phyloP scores from a whole-genome alignment of 306 rosid species.

The Rosa chinensis region DNA sequence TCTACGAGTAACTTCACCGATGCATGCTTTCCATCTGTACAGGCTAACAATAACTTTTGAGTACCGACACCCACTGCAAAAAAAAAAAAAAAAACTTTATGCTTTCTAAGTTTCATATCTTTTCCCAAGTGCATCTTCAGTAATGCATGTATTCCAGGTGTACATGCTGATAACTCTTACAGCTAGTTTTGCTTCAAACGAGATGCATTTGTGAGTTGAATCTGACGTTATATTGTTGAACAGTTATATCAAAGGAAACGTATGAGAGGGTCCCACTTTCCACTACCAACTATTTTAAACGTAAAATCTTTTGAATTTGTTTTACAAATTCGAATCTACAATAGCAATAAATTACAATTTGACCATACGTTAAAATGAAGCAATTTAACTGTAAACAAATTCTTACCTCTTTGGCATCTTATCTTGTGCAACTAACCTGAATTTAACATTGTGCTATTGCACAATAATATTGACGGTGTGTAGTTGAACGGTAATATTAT shows the following conservation, averaged over 20 bases:
- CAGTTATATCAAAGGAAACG: not conserved
- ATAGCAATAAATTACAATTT: not conserved
- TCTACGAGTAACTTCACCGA: not conserved
- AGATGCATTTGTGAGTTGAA: not conserved
- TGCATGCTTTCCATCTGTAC: not conserved
- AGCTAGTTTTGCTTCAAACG: not conserved
- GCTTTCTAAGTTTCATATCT: not conserved
- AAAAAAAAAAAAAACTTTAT: too few relatives aligned
- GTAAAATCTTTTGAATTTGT: not conserved
- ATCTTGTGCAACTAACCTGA: too few relatives aligned
- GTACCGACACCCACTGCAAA: too few relatives aligned
- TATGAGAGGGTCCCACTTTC: not conserved
- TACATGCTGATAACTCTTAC: not conserved
- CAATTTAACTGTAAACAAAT: not conserved
- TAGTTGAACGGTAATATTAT: not conserved
- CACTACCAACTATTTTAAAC: not conserved
- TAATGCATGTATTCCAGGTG: not conserved
- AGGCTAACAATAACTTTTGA: not conserved
- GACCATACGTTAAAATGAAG: not conserved
- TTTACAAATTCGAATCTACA: not conserved
- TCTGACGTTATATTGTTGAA: not conserved
- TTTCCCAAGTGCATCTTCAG: not conserved
- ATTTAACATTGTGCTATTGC: too few relatives aligned
- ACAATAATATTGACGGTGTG: too few relatives aligned
- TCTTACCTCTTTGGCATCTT: not conserved